Percentiles rank a stretch among this genome's conserved stretches.
These are phyloP conservation scores for Pseudogymnoascus sp. DNA, from an alignment of 2,329 filamentous ascomycete genomes.

Conservation along the genomic window DNA sequence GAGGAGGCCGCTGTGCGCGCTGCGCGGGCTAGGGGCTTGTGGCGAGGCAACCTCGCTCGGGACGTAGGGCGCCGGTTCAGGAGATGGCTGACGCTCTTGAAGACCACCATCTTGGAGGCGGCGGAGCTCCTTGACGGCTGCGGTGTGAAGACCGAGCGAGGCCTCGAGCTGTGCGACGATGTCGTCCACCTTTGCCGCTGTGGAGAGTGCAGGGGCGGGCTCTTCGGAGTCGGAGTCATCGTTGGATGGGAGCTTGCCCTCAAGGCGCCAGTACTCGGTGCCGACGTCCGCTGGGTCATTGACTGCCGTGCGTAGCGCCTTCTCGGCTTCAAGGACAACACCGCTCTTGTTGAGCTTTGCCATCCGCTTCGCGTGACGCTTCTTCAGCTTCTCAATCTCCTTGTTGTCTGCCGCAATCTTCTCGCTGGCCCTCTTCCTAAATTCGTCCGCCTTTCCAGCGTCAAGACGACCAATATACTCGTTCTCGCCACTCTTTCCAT, in stretches of 20 bases:
- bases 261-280: constrained; percentile 54
- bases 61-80: constrained; percentile 21
- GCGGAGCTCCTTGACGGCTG: constrained; percentile 54
- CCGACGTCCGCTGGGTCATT: constrained; percentile 46
- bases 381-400: constrained; percentile 79
- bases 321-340: constrained; percentile 64
- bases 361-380: constrained; percentile 67
- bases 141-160: constrained; percentile 58
- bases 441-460: constrained; percentile 70
- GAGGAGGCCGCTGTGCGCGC: not conserved
- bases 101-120: constrained; percentile 73
- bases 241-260: constrained; percentile 40
- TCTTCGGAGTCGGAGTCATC: constrained; percentile 40
- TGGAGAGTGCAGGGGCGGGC: constrained; percentile 14
- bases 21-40: constrained; percentile 33
- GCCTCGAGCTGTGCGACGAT: constrained; percentile 69
- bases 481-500: constrained; percentile 41
- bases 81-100: constrained; percentile 41
- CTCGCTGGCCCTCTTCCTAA: constrained; percentile 67
- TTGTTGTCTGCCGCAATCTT: constrained; percentile 65
- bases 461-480: constrained; percentile 62
- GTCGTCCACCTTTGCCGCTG: constrained; percentile 51
- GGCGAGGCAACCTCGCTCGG: constrained; percentile 40
- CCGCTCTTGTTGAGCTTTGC: constrained; percentile 65
- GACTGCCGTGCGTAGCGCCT: constrained; percentile 60